Base-by-base conservation (phyloP, 2,329 filamentous ascomycete genomes). In the Gliomastix tumulicola region DNA sequence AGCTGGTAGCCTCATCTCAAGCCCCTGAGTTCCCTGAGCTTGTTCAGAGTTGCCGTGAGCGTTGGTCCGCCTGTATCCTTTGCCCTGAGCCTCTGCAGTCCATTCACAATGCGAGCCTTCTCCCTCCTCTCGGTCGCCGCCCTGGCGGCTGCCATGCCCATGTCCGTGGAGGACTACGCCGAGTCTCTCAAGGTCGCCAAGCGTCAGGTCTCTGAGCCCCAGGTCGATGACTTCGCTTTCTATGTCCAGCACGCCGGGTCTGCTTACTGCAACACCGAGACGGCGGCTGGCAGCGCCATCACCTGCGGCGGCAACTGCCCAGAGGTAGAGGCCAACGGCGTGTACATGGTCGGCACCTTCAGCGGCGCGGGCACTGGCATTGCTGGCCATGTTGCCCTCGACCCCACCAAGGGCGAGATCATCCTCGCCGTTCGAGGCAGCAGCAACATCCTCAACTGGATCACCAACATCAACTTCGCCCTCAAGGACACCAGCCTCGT, bases 371-470 rank as follows among this genome's bases (percentile, higher is more conserved):
- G 48, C 19, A 66, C 69, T 4, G 69, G 69, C 39, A 62, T 70
- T 31, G 55, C 65, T 23, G 74, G 69, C 39, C 73, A 72, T 39
- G 62, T 78, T 17, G 65, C 68, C 19, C 56, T 66, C 17, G 76
- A 81, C 50, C 43, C 59, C 15, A 51, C 50, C 18, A 66, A 63
- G 43, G 46, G 64, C 37, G 61, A 74, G 39, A 76, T 84, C 41
- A 71, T 84, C 33, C 52, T 82, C 30, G 65, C 75, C 21, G 66
- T 80, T 57, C 71, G 77, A 28, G 81, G 82, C 45, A 74, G 71
- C 34, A 55, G 57, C 41, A 75, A 71, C 30, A 46, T 80, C 41
- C 67, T 68, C 35, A 84, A 84, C 65, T 82, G 69, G 67, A 62
- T 82, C 45, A 65, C 74, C 36, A 71, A 84, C 42, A n/a, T 63